Base-by-base conservation (phyloP, 768 basidiomycete genomes). In the Termitomyces sp. region DNA sequence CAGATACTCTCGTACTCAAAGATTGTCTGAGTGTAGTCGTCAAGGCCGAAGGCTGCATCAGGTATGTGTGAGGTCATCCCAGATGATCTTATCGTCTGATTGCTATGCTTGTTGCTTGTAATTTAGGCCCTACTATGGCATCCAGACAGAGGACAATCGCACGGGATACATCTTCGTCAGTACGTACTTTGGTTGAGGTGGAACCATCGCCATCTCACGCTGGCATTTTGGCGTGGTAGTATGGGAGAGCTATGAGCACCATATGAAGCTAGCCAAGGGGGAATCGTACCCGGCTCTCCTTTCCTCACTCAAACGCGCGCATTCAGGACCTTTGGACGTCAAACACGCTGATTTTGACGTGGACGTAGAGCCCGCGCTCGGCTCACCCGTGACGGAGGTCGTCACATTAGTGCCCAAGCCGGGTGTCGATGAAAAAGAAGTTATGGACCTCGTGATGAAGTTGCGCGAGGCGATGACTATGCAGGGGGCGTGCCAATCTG, bases 11-110 rank as follows among this genome's bases (percentile, higher is more conserved):
- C 10, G 45, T 54, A 21, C 12, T 62, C 23, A 57, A 57, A 53
- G 58, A 57, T 23, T 50, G 48, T 4, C 26, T 59, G 21, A 26
- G 35, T 19, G 52, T 30, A 28, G 52, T 62, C 4, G 30, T 50
- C 42, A 56, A 62, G 26, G 43, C 45, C 8, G 53, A 47, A 21
- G 58, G 61, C n/a, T 53, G 56, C n/a, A 62, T 57, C 8, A 59
- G 53, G 61, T 59, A 48, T 19, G 55, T 37, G 2, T 19, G 42
- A n/a, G n/a, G 9, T 23, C 1, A 9, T 30, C 19, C 2, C 40
- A 10, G n/a, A 41, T 11, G 26, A 43, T 44, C 26, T 49, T 35
- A 15, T 40, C 23, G 14, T 19, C 45, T 46, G 19, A 50, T 26
- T 23, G 17, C 17, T 45, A 17, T 31, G 1, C 40, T 21, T n/a